A percentile compares a stretch with the other conserved stretches of the same genome.
Conservation (phyloP, 2,329 filamentous ascomycete species). For the Coleophoma cylindrospora region DNA sequence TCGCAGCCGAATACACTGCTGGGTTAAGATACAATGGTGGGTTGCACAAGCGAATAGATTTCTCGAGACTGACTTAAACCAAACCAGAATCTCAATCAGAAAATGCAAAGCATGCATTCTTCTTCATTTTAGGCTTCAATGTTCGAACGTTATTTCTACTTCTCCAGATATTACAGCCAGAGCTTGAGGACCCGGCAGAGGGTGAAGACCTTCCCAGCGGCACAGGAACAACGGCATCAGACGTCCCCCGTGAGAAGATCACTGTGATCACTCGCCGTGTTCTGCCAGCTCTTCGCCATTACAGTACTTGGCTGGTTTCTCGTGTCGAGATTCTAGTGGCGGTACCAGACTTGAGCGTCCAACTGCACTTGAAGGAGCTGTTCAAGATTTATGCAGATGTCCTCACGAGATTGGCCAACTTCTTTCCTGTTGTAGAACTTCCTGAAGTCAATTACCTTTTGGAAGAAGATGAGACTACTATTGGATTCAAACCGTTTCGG, state of each 20-base stretch:
- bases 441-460: conserved; percentile 56
- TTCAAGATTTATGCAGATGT: conserved; percentile 63
- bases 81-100: conserved; percentile 26
- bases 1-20: conserved; percentile 75
- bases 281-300: conserved; percentile 59
- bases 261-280: conserved; percentile 55
- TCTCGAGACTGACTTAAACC: conserved; percentile 1
- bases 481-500: conserved; percentile 58
- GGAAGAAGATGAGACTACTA: conserved; percentile 62
- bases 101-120: conserved; percentile 41
- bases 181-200: conserved; percentile 48
- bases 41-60: conserved; percentile 5
- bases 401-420: conserved; percentile 51
- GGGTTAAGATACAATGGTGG: conserved; percentile 53
- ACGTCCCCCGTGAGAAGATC: conserved; percentile 39
- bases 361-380: conserved; percentile 52
- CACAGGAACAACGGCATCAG: conserved; percentile 30
- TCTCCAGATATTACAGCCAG: conserved; percentile 64
- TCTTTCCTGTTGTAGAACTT: conserved; percentile 52
- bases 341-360: conserved; percentile 45
- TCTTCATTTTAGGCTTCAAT: conserved; percentile 73
- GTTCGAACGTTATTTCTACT: conserved; percentile 70
- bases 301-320: conserved; percentile 61
- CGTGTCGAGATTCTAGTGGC: conserved; percentile 48
- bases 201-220: conserved; percentile 37